Conservation (phyloP, 176 grass and related monocot genomes). For the Avena sativa region DNA sequence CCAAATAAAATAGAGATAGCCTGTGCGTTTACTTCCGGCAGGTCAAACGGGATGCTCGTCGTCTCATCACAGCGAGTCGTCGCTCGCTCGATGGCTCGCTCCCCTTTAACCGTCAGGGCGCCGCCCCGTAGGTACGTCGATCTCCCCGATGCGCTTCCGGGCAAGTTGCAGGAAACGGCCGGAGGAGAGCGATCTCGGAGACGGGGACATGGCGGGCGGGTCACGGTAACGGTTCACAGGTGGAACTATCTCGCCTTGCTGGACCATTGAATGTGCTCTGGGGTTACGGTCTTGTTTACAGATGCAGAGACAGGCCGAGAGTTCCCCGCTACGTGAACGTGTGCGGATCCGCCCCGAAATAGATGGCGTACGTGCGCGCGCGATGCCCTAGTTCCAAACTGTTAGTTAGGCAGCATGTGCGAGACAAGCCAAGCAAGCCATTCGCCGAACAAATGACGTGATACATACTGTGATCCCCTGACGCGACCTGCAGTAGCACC, state of each 20-base stretch:
- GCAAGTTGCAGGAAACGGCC: not conserved
- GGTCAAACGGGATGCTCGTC: not conserved
- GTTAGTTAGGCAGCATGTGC: not conserved
- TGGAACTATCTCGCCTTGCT: constrained; percentile 1
- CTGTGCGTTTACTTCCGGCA: constrained; percentile 13
- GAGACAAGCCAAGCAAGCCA: not conserved
- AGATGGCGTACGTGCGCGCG: not conserved
- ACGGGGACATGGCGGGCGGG: not conserved
- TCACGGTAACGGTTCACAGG: not conserved
- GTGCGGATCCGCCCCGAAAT: not conserved
- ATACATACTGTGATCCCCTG: too few species aligned
- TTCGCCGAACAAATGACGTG: too few species aligned
- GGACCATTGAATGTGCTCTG: not conserved
- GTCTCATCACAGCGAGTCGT: not conserved
- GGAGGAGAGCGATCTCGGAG: not conserved
- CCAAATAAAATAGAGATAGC: not conserved
- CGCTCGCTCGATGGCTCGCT: not conserved
- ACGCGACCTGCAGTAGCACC: not conserved
- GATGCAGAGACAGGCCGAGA: not conserved
- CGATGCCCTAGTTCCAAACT: not conserved
- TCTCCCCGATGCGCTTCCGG: not conserved
- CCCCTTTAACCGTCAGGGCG: not conserved
- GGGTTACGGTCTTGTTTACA: not conserved
- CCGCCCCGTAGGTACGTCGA: not conserved
- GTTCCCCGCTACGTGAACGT: not conserved